A percentile compares a stretch with the other conserved stretches of the same genome.
phyloP scores from a whole-genome alignment of 768 basidiomycete species.

The Mycena epipterygia region DNA sequence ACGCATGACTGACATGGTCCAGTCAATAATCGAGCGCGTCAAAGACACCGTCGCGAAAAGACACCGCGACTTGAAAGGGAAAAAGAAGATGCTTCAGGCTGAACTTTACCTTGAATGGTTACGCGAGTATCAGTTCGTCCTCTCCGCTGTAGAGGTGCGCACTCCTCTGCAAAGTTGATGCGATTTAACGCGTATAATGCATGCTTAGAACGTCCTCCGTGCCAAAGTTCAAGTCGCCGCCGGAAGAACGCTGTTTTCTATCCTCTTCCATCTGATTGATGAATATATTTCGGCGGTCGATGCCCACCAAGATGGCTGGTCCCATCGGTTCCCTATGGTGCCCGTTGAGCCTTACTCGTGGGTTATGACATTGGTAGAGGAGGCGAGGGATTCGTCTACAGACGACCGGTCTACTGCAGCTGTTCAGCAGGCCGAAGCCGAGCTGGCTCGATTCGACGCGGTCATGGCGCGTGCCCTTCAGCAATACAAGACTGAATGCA shows the following conservation, averaged over 20 bases:
- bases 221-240: constrained; percentile 55
- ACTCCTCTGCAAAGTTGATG: neutral
- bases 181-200: constrained; percentile 16
- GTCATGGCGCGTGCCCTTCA: constrained; percentile 52
- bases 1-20: constrained; percentile 34
- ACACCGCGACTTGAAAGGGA: constrained; percentile 37
- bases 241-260: constrained; percentile 55
- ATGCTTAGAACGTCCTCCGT: constrained; percentile 49
- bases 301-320: constrained; percentile 59
- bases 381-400: constrained; percentile 56
- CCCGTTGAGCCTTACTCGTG: constrained; percentile 48
- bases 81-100: constrained; percentile 52
- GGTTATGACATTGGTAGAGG: constrained; percentile 61
- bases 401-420: constrained; percentile 56
- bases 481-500: constrained; percentile 57
- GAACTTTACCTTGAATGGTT: constrained; percentile 61
- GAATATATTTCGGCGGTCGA: constrained; percentile 60
- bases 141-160: constrained; percentile 54
- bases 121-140: constrained; percentile 53
- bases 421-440: constrained; percentile 50
- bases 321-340: constrained; percentile 41
- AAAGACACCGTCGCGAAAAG: constrained; percentile 49
- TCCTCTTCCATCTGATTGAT: constrained; percentile 59
- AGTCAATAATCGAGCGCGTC: constrained; percentile 49
- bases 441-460: constrained; percentile 51